These are phyloP conservation scores for Trypanosoma congolense DNA, from an alignment of 208 protist genomes.

Conservation along the genomic window DNA sequence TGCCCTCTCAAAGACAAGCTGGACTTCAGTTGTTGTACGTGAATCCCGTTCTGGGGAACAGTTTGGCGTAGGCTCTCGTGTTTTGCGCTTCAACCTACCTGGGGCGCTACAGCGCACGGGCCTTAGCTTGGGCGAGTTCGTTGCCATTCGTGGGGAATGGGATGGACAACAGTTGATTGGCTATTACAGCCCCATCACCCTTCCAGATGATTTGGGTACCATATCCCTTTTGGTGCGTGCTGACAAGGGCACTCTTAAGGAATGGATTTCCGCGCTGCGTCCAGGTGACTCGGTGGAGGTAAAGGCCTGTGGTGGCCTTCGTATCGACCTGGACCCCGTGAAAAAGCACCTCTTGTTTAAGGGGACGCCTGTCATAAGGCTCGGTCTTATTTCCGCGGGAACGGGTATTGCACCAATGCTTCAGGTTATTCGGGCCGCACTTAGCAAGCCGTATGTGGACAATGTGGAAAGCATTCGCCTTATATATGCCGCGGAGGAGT, in stretches of 20 bases:
- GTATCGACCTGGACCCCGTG: conserved; percentile 32
- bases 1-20: conserved; percentile 33
- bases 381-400: conserved; percentile 57
- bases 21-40: conserved; percentile 47
- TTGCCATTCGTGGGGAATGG: conserved; percentile 51
- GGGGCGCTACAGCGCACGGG: conserved; percentile 50
- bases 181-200: conserved; percentile 69
- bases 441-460: conserved; percentile 43
- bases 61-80: conserved; percentile 48
- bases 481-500: conserved; percentile 57
- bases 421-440: conserved; percentile 66
- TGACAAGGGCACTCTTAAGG: conserved; percentile 60
- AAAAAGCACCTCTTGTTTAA: conserved; percentile 47
- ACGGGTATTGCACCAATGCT: conserved; percentile 76
- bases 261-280: conserved; percentile 54
- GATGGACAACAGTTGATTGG: conserved; percentile 41
- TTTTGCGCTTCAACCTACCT: conserved; percentile 66
- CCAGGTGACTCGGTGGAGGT: conserved; percentile 71
- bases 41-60: conserved; percentile 41
- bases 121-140: conserved; percentile 55
- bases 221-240: conserved; percentile 45
- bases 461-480: conserved; percentile 45
- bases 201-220: conserved; percentile 48
- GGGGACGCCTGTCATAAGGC: conserved; percentile 34
- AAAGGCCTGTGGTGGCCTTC: conserved; percentile 51